Evolutionary conservation across 2,329 filamentous ascomycete genomes (phyloP), one percentile per base, ranked within the genome.

Genomic region (Fusarium irregulare): DNA sequence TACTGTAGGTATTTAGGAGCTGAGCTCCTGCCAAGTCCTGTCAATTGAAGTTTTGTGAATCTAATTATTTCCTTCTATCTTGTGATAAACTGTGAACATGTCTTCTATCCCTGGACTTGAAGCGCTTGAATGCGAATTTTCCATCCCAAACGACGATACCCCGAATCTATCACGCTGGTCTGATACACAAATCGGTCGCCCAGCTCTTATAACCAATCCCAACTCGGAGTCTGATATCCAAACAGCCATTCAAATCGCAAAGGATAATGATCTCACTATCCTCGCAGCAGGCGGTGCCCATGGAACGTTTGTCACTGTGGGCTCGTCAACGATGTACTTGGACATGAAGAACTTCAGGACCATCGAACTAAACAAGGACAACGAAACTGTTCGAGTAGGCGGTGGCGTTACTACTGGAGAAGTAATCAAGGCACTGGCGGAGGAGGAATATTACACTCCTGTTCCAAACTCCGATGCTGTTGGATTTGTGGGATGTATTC

Each of bases 281-380:
- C 34, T 81, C 1, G 59, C 75, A 0, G 71, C 66, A 2, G 73
- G 74, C 4, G 80, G 79, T 3, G 75, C 74, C 8, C 78, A 68
- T 3, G 62, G 60, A 4, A 59, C 76, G 1, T 80, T 79, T 54
- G 71, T 81, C 1, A 72, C 72, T 1, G 73, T 82, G 47, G 64
- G 56, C 11, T 28, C 70, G 4, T 65, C 68, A 8, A 76, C 76
- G 0, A 45, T 81, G 7, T 81, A 80, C 56, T 56, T 82, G 8
- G 77, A 81, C 53, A 56, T 82, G 70, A 70, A 63, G 16, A 59
- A 64, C 12, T 79, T 81, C 68, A 76, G 75, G 13, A 51, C 32
- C 0, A 74, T 81, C 14, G 14, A 55, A 3, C 42, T 82, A 3
- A 64, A 80, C 41, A 75, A 78, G 34, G 44, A 67, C 0, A 27